Evolutionary conservation across 1,284 basidiomycete genomes (phyloP).

Genomic region (Entoloma clypeatum): DNA sequence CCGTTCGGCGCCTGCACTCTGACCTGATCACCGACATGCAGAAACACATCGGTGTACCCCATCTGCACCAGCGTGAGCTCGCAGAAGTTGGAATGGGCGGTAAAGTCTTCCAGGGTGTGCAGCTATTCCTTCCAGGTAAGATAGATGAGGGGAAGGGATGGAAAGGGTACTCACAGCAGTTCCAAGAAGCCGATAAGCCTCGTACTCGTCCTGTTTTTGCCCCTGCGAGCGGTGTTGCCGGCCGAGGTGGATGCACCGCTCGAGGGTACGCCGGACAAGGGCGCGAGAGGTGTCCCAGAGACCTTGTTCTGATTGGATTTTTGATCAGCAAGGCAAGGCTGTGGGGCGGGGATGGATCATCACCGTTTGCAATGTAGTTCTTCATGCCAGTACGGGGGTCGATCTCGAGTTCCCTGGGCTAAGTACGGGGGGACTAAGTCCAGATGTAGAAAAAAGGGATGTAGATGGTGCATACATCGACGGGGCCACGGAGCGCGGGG

Average conservation of each 20-base stretch:
- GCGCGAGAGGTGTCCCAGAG: slow-evolving; percentile 87
- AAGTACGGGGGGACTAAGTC: slow-evolving; percentile 3
- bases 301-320: slow-evolving; percentile 50
- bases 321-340: not conserved
- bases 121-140: slow-evolving; percentile 39
- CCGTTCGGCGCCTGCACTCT: slow-evolving; percentile 78
- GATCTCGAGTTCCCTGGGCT: slow-evolving; percentile 82
- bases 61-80: slow-evolving; percentile 74
- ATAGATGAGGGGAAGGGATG: not conserved
- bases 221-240: slow-evolving; percentile 54
- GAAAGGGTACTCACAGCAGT: slow-evolving; percentile 38
- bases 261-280: slow-evolving; percentile 76
- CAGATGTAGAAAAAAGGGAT: not conserved
- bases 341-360: slow-evolving; percentile 1
- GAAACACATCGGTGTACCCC: slow-evolving; percentile 77
- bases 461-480: slow-evolving; percentile 51
- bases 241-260: slow-evolving; percentile 66
- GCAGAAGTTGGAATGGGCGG: slow-evolving; percentile 89
- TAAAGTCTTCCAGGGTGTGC: slow-evolving; percentile 83
- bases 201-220: slow-evolving; percentile 75
- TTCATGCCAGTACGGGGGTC: slow-evolving; percentile 92
- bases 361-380: slow-evolving; percentile 90
- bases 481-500: slow-evolving; percentile 65
- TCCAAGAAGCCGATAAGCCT: slow-evolving; percentile 80
- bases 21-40: slow-evolving; percentile 86